A percentile compares a stretch with the other conserved stretches of the same genome.
Conservation (phyloP, 2,329 filamentous ascomycete species). For the Blumeriella jaapii region DNA sequence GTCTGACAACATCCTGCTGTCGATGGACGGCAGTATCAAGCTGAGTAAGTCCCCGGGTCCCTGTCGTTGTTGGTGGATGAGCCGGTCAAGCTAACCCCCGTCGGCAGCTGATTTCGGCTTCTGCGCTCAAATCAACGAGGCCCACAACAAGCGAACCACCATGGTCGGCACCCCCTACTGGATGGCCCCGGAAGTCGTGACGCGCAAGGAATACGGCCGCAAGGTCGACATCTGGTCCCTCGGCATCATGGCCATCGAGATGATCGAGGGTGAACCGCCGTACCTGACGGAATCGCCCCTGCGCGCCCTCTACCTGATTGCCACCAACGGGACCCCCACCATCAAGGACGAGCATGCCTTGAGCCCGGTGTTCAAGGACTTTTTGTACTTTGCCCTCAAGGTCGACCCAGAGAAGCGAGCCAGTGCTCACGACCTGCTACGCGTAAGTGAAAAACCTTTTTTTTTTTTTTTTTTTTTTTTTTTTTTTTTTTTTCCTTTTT, state of each 20-base stretch:
- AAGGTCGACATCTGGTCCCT: slow-evolving; percentile 99
- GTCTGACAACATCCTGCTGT: slow-evolving; percentile 93
- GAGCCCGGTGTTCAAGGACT: slow-evolving; percentile 76
- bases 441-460: too few relatives aligned
- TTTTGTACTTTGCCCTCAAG: slow-evolving; percentile 84
- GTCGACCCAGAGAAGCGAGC: slow-evolving; percentile 96
- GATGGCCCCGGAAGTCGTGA: slow-evolving; percentile 99
- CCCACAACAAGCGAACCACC: slow-evolving; percentile 92
- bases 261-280: slow-evolving; percentile 97
- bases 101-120: slow-evolving; percentile 93
- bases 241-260: slow-evolving; percentile 99
- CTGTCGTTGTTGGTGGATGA: not conserved
- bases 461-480: too few relatives aligned
- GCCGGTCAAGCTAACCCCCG: slow-evolving; percentile 27
- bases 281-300: slow-evolving; percentile 93
- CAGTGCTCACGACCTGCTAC: slow-evolving; percentile 83
- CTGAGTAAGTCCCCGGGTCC: slow-evolving; percentile 54
- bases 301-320: slow-evolving; percentile 87
- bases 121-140: slow-evolving; percentile 95
- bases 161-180: slow-evolving; percentile 99
- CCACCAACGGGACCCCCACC: slow-evolving; percentile 86
- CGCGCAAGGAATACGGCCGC: slow-evolving; percentile 90
- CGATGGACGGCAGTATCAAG: slow-evolving; percentile 92
- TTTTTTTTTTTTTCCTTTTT: too few relatives aligned
- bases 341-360: slow-evolving; percentile 89